phyloP scores from a whole-genome alignment of 768 basidiomycete genomes.

The Hemileccinum rubropunctum region DNA sequence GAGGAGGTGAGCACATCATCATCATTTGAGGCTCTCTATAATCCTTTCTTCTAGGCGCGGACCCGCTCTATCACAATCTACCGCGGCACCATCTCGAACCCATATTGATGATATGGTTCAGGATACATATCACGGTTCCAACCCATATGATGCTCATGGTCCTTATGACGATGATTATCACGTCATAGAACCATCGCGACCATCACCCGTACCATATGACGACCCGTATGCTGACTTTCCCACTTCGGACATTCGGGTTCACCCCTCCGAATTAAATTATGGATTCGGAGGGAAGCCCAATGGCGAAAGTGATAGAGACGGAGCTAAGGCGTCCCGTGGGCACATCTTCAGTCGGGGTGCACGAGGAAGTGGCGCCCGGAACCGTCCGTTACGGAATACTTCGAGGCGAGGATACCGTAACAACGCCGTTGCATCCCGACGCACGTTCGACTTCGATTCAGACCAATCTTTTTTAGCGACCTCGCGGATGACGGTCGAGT shows the following conservation, averaged over 20 bases:
- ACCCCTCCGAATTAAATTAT: not conserved
- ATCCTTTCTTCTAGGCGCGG: constrained; percentile 42
- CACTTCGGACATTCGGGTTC: constrained; percentile 20
- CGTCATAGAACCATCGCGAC: constrained; percentile 53
- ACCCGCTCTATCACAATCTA: constrained; percentile 47
- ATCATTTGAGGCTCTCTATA: not conserved
- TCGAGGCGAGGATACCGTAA: constrained; percentile 18
- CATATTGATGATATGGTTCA: constrained; percentile 54
- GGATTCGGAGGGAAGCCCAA: constrained; percentile 22
- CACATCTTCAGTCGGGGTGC: constrained; percentile 26
- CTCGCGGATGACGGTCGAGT: constrained; percentile 46
- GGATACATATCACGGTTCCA: constrained; percentile 44
- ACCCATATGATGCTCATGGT: constrained; percentile 64
- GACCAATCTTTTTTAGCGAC: constrained; percentile 40
- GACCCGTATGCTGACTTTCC: constrained; percentile 68
- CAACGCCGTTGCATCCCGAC: constrained; percentile 14
- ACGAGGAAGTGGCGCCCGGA: constrained; percentile 26
- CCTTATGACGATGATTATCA: constrained; percentile 66
- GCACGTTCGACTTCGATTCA: constrained; percentile 31
- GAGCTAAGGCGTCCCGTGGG: constrained; percentile 2
- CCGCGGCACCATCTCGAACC: constrained; percentile 52
- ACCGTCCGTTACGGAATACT: constrained; percentile 14
- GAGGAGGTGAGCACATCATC: constrained; percentile 47
- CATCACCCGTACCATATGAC: constrained; percentile 71
- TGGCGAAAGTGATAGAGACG: constrained; percentile 17